A percentile compares a stretch with the other conserved stretches of the same genome.
phyloP scores from a whole-genome alignment of 2,329 filamentous ascomycete genomes.

The Ophiocordyceps sinensis region DNA sequence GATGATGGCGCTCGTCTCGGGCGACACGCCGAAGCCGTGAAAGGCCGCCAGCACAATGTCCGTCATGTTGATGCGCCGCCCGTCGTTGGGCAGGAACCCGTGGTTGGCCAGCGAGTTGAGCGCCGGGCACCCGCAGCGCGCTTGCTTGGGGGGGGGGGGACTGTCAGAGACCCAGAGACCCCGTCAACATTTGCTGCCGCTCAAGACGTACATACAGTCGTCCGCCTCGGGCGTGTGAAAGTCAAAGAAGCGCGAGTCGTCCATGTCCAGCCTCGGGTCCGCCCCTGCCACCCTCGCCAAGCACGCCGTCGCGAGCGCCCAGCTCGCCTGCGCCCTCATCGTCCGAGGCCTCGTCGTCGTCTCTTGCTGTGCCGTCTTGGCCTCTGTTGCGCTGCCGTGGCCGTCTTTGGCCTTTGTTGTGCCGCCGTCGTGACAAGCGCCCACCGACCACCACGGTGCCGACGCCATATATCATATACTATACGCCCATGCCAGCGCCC shows the following conservation, averaged over 20 bases:
- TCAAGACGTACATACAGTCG: not conserved
- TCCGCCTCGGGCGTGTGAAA: not conserved
- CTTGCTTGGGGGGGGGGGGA: not conserved
- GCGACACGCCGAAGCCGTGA: not conserved
- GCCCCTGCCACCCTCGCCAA: not conserved
- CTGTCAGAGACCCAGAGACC: too few relatives aligned
- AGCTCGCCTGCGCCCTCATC: not conserved
- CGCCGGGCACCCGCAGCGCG: slow-evolving; percentile 33
- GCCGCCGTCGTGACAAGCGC: too few relatives aligned
- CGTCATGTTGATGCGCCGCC: not conserved
- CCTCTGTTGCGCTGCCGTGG: too few relatives aligned
- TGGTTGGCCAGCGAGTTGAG: slow-evolving; percentile 4
- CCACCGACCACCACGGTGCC: too few relatives aligned
- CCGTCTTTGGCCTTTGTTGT: too few relatives aligned
- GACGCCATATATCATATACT: too few relatives aligned
- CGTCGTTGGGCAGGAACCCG: slow-evolving; percentile 1
- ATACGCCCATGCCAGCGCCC: too few relatives aligned
- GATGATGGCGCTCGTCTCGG: not conserved
- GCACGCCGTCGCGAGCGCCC: not conserved
- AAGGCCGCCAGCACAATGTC: not conserved
- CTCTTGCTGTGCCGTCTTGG: too few relatives aligned
- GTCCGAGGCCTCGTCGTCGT: too few relatives aligned
- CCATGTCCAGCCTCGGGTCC: not conserved
- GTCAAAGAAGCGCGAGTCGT: not conserved
- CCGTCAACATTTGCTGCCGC: too few relatives aligned